A percentile compares a stretch with the other conserved stretches of the same genome.
Evolutionary conservation across 768 basidiomycete species (phyloP).

Genomic region (Boletus eberwhitei): DNA sequence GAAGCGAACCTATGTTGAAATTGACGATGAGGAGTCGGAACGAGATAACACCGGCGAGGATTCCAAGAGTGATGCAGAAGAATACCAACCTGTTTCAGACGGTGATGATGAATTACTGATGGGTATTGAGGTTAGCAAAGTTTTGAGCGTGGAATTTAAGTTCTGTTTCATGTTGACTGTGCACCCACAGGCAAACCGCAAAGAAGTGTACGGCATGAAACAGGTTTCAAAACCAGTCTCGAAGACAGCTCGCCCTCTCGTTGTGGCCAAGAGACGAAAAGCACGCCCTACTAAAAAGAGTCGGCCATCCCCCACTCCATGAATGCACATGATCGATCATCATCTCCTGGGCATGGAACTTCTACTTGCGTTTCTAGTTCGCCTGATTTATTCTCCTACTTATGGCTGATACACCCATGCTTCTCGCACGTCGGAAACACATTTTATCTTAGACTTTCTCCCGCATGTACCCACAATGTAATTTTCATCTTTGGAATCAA

Average conservation of each 20-base stretch:
- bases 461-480: constrained; percentile 7
- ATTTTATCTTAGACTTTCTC: neutral
- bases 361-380: neutral
- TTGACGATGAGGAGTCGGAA: constrained; percentile 29
- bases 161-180: neutral
- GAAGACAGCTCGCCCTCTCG: constrained; percentile 5
- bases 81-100: constrained; percentile 28
- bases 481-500: constrained; percentile 1
- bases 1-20: constrained; percentile 31
- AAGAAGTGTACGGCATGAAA: constrained; percentile 34
- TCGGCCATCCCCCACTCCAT: constrained; percentile 7
- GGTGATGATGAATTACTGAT: constrained; percentile 64
- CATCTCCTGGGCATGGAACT: neutral
- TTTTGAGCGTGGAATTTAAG: neutral
- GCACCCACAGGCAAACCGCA: constrained; percentile 37
- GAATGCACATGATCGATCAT: neutral
- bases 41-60: constrained; percentile 15
- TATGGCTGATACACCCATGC: neutral
- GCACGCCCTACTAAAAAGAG: constrained; percentile 8
- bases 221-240: constrained; percentile 17
- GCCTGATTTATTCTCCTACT: constrained; percentile 14
- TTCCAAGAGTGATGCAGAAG: constrained; percentile 8
- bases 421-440: constrained; percentile 11
- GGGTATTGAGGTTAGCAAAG: constrained; percentile 47
- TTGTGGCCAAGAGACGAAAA: constrained; percentile 23